Evolutionary conservation across 495 filamentous ascomycete genomes (phyloP).

Genomic region (Penicillium lividum): DNA sequence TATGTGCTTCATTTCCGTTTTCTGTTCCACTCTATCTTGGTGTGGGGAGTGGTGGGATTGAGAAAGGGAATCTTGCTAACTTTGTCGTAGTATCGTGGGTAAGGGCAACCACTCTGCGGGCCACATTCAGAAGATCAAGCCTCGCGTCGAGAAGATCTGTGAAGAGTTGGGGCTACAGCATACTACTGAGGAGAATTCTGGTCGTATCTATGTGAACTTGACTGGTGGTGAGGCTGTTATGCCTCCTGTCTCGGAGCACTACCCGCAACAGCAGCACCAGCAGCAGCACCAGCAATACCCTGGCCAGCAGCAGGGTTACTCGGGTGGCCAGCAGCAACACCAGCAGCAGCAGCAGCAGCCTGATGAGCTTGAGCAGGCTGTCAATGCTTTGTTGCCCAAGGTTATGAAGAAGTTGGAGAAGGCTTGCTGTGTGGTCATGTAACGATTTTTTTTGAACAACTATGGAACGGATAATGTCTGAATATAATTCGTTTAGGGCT

Average conservation of each 20-base stretch:
- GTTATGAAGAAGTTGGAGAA: conserved; percentile 57
- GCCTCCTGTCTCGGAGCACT: conserved; percentile 32
- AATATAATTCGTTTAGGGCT: too few relatives aligned
- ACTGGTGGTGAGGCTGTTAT: conserved; percentile 60
- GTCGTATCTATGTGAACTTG: conserved; percentile 75
- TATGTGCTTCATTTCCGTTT: conserved; percentile 27
- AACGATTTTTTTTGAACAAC: too few relatives aligned
- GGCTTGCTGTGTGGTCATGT: too few relatives aligned
- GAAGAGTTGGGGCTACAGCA: conserved; percentile 78
- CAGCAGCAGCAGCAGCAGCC: conserved; percentile 50
- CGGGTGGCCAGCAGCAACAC: conserved; percentile 41
- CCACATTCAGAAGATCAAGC: conserved; percentile 88
- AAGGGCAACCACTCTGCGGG: conserved; percentile 84
- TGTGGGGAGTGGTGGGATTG: not conserved
- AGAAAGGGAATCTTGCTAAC: not conserved
- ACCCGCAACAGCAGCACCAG: conserved; percentile 32
- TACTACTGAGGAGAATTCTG: conserved; percentile 81
- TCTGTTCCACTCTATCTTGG: not conserved
- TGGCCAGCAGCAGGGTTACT: conserved; percentile 34
- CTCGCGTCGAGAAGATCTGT: conserved; percentile 83
- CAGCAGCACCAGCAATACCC: conserved; percentile 44
- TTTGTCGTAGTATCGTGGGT: conserved; percentile 69
- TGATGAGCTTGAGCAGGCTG: conserved; percentile 64
- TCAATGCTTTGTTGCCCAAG: conserved; percentile 60
- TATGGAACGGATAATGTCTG: too few relatives aligned